These are phyloP conservation scores for Neocucurbitaria cava DNA, from an alignment of 2,329 filamentous ascomycete genomes.

Conservation along the genomic window DNA sequence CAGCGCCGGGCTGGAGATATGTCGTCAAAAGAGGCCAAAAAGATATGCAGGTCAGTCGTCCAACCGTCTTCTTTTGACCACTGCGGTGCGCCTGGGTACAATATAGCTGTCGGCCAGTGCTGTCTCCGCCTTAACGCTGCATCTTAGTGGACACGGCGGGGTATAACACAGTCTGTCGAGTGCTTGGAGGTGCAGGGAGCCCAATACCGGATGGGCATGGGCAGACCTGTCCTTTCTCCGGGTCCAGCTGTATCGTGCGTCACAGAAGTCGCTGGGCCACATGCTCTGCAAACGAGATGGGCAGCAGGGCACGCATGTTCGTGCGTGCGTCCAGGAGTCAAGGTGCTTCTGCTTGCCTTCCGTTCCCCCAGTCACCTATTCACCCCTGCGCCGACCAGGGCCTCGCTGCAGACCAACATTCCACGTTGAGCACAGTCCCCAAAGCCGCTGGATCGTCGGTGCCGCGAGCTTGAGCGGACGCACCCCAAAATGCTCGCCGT, in stretches of 20 bases:
- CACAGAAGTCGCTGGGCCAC: constrained; percentile 39
- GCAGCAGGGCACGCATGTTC: constrained; percentile 33
- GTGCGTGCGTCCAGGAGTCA: constrained; percentile 30
- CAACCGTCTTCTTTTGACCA: constrained; percentile 37
- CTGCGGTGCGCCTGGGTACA: constrained; percentile 45
- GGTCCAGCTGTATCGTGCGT: constrained; percentile 45
- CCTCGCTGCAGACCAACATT: constrained; percentile 40
- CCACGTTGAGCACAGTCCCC: constrained; percentile 46
- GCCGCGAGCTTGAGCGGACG: constrained; percentile 44
- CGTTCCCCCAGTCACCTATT: constrained; percentile 34
- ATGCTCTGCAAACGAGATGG: constrained; percentile 47
- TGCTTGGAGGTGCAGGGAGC: constrained; percentile 43
- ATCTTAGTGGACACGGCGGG: constrained; percentile 43
- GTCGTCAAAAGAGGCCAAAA: constrained; percentile 36
- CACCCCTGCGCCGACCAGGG: constrained; percentile 30
- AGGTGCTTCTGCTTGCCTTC: constrained; percentile 29
- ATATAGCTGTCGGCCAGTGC: constrained; percentile 45
- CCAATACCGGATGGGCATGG: constrained; percentile 44
- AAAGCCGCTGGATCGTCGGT: constrained; percentile 44
- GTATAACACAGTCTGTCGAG: constrained; percentile 42
- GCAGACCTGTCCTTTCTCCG: constrained; percentile 38
- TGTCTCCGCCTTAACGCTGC: constrained; percentile 36
- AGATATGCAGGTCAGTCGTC: constrained; percentile 41
- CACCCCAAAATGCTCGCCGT: constrained; percentile 41
- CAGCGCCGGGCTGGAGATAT: constrained; percentile 39